Conservation (phyloP, 306 rosid genomes). For the Cicer pinnatifidum region DNA sequence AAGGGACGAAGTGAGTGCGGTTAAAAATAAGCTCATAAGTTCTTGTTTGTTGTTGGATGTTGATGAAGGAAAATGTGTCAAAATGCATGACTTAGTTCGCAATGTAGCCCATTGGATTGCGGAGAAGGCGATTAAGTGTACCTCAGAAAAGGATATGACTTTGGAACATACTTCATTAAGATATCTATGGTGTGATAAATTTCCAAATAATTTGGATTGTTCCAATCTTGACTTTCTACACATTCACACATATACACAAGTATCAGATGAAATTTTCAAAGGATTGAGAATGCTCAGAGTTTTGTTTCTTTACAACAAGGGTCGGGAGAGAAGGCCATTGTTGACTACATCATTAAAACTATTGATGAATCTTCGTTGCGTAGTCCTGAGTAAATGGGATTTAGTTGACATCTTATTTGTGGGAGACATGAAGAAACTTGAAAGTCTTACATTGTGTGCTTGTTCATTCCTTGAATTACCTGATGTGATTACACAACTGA, state of each 20-base stretch:
- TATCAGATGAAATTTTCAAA: conserved; percentile 28
- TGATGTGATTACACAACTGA: background rate
- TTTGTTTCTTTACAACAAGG: conserved; percentile 33
- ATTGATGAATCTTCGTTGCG: conserved; percentile 1
- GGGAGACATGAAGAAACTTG: conserved; percentile 30
- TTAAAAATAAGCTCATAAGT: conserved; percentile 33
- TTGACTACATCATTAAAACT: background rate
- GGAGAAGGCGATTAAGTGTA: background rate
- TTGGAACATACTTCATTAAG: background rate
- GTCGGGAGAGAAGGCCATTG: conserved; percentile 21
- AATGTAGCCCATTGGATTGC: conserved; percentile 5
- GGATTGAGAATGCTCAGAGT: conserved; percentile 29
- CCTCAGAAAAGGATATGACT: background rate
- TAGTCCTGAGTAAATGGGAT: background rate
- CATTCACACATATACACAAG: background rate
- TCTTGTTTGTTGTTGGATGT: conserved; percentile 29
- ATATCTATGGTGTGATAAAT: conserved; percentile 32
- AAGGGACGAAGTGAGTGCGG: conserved; percentile 27
- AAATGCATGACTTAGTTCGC: conserved; percentile 36
- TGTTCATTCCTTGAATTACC: conserved; percentile 45
- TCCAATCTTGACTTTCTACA: conserved; percentile 25
- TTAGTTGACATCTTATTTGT: conserved; percentile 27
- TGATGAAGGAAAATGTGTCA: background rate
- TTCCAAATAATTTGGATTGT: conserved; percentile 17
- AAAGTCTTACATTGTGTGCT: background rate